Conservation (phyloP, 108 stramenopile species). For the Nitzschia sp. region DNA sequence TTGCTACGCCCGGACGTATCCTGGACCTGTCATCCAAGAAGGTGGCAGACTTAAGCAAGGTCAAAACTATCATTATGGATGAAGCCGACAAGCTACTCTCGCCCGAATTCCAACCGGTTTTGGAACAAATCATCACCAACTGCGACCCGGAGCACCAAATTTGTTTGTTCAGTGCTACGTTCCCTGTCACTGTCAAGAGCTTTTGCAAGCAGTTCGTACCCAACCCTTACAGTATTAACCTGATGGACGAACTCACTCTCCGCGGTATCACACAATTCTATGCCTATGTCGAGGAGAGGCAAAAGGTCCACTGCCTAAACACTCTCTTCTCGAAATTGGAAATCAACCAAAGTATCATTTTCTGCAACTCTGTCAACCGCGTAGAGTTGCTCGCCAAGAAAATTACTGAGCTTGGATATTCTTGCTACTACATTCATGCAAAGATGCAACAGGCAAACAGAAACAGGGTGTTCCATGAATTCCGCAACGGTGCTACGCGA, state of each 20-base stretch:
- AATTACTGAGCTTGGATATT: conserved; percentile 98
- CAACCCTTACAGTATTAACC: conserved; percentile 93
- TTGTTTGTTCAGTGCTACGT: conserved; percentile 98
- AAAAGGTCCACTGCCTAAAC: conserved; percentile 99
- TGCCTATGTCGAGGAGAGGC: conserved; percentile 98
- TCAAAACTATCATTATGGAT: conserved; percentile 96
- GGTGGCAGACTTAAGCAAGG: conserved; percentile 91
- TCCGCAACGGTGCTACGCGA: conserved; percentile 96
- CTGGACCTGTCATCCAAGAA: conserved; percentile 96
- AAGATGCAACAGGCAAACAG: conserved; percentile 99
- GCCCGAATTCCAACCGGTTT: conserved; percentile 94
- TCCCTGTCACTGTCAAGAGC: conserved; percentile 95
- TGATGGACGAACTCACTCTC: conserved; percentile 99
- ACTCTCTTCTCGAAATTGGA: conserved; percentile 97
- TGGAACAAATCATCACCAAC: conserved; percentile 90
- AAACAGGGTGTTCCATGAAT: conserved; percentile 98
- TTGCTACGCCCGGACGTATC: conserved; percentile 98
- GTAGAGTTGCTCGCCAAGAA: conserved; percentile 98
- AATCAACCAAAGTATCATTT: conserved; percentile 99
- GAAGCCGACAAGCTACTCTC: conserved; percentile 98
- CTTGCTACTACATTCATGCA: conserved; percentile 99
- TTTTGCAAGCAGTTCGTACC: conserved; percentile 95
- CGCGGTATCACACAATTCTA: conserved; percentile 98
- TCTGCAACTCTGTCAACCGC: conserved; percentile 98
- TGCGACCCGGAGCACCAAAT: conserved; percentile 93